A percentile compares a stretch with the other conserved stretches of the same genome.
Conservation (phyloP, 768 basidiomycete genomes). For the Hydnomerulius pinastri region DNA sequence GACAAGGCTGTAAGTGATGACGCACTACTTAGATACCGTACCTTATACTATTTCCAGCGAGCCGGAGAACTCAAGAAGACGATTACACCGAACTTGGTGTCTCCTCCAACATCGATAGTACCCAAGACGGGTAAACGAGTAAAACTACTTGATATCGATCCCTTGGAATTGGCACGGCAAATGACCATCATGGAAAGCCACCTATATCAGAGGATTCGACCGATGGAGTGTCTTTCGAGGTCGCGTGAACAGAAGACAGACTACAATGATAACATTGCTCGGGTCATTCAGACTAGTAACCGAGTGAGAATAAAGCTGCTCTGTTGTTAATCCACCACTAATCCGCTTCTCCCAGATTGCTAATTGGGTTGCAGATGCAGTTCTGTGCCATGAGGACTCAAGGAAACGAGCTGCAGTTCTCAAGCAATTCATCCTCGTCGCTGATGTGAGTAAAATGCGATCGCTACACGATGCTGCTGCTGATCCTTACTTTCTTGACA, state of each 20-base stretch:
- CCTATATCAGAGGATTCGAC: slow-evolving; percentile 84
- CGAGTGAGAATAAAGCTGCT: slow-evolving; percentile 47
- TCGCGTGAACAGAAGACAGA: slow-evolving; percentile 77
- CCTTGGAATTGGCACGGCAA: slow-evolving; percentile 89
- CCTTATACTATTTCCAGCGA: slow-evolving; percentile 35
- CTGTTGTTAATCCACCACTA: neutral
- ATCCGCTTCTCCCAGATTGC: slow-evolving; percentile 63
- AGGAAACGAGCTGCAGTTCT: slow-evolving; percentile 78
- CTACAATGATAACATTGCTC: slow-evolving; percentile 79
- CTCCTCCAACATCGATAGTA: slow-evolving; percentile 73
- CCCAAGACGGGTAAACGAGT: slow-evolving; percentile 73
- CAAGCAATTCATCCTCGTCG: slow-evolving; percentile 89
- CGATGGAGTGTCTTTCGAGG: slow-evolving; percentile 86
- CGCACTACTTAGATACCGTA: slow-evolving; percentile 2
- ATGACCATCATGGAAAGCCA: slow-evolving; percentile 88
- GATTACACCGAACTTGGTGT: slow-evolving; percentile 51
- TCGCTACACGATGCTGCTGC: neutral
- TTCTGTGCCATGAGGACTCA: slow-evolving; percentile 81
- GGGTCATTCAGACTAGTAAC: slow-evolving; percentile 87
- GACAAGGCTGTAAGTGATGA: slow-evolving; percentile 70
- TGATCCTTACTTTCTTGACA: slow-evolving; percentile 34
- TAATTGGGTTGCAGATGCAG: slow-evolving; percentile 86
- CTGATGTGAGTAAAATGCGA: slow-evolving; percentile 72
- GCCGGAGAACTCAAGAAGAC: slow-evolving; percentile 62
- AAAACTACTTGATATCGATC: slow-evolving; percentile 83